Percentiles rank a stretch among this genome's conserved stretches.
Conservation (phyloP, 2,329 filamentous ascomycete genomes). For the Aspergillus hiratsukae region DNA sequence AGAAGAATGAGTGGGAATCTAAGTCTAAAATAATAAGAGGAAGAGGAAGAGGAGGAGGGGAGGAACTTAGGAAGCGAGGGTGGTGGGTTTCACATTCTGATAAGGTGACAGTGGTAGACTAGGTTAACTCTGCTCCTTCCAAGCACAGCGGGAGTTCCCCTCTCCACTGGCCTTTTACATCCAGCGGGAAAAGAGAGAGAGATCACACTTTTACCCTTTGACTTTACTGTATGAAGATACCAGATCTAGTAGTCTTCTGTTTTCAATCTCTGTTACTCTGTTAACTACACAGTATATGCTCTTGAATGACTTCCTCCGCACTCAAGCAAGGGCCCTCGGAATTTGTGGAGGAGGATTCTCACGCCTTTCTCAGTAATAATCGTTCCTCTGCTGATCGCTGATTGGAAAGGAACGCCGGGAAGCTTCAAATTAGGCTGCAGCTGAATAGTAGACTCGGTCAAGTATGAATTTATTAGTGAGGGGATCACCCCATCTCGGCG, state of each 20-base stretch:
- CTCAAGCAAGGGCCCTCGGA: background rate
- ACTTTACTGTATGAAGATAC: no score
- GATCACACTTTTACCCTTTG: background rate
- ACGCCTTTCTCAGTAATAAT: background rate
- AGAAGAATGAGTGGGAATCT: constrained; percentile 4
- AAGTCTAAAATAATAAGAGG: constrained; percentile 12
- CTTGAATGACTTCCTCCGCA: background rate
- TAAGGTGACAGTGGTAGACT: no score
- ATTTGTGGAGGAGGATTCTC: background rate
- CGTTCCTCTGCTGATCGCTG: background rate
- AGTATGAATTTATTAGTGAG: background rate
- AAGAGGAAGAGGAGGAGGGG: constrained; percentile 9
- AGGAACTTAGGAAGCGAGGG: background rate
- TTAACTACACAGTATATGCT: background rate
- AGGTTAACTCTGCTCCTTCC: background rate
- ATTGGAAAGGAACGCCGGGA: background rate
- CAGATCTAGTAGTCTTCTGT: background rate
- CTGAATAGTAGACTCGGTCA: background rate
- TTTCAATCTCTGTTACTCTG: background rate
- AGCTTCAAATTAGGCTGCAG: background rate
- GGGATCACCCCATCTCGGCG: background rate
- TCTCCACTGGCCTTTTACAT: background rate
- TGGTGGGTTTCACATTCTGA: background rate
- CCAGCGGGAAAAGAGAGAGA: background rate
- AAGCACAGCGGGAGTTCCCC: constrained; percentile 6